Evolutionary conservation across 2,329 filamentous ascomycete species (phyloP), one percentile per base, ranked within the genome.

Genomic region (Ceratocystis harringtonii): DNA sequence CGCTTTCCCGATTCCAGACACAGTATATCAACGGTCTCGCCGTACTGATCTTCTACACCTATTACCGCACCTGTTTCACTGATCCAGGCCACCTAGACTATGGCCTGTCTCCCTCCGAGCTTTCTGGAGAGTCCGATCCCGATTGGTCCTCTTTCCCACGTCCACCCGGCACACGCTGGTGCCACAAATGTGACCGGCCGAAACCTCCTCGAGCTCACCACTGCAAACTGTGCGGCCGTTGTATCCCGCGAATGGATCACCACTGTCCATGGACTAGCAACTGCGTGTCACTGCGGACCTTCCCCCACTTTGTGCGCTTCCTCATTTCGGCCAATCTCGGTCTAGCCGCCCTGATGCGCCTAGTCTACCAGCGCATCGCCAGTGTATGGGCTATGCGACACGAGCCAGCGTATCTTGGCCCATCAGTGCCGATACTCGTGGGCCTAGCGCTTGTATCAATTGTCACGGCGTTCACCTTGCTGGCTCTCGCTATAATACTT

Each of bases 211-310:
- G 90, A 69, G 84, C 89, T 1, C 90, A 94, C 78, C 90, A 95
- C 78, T 95, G 90, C 76, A 86, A 85, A 68, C 82, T 83, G 70
- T 95, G 89, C 76, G 78, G 78, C 69, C 83, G 86, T 70, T 91
- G 88, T 74, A 82, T 91, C 61, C 86, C 87, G 45, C 87, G 84
- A 75, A 92, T 92, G 88, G 88, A 92, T 76, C 88, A 91, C 75
- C 89, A 95, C 76, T 94, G 89, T 72, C 88, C 89, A 2, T 94
- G 89, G 89, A 92, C 88, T 2, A 78, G 76, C 68, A 92, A 92
- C 75, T 95, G 90, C 76, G 88, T 94, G 64, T 91, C 88, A 12
- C 82, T 91, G 74, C 86, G 85, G 68, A 92, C 88, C 0, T 89
- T 91, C 71, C 89, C 90, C 6, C 86, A 92, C 76, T 94, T 94